These are phyloP conservation scores for Populus hybrid DNA, from an alignment of 441 rosid species.

Conservation along the genomic window DNA sequence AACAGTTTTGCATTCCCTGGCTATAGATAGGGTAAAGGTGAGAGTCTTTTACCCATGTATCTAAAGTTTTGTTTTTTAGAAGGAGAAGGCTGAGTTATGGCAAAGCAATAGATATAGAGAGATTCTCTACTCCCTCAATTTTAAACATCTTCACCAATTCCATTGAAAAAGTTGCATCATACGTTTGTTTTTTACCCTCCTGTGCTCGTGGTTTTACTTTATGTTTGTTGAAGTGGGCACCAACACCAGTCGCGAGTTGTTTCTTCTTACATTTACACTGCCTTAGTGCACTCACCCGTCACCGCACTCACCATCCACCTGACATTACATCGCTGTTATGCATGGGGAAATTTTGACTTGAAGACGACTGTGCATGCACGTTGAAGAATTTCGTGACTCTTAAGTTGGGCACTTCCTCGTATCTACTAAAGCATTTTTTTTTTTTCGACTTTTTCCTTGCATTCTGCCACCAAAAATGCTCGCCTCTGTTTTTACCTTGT, in stretches of 20 bases:
- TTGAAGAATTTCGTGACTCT: background rate
- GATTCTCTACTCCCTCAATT: background rate
- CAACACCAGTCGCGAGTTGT: background rate
- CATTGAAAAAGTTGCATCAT: background rate
- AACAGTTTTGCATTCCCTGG: conserved; percentile 14
- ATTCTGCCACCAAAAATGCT: background rate
- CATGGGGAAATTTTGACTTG: background rate
- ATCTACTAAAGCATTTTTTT: background rate
- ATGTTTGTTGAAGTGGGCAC: background rate
- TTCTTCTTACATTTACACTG: background rate
- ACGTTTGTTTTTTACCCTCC: background rate
- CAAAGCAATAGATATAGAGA: background rate
- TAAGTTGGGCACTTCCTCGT: background rate
- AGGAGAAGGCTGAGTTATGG: background rate
- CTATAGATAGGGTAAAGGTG: conserved; percentile 2
- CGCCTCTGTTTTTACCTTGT: background rate
- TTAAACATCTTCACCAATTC: background rate
- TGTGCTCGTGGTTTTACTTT: background rate
- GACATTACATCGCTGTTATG: background rate
- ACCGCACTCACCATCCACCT: background rate
- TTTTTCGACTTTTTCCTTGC: background rate
- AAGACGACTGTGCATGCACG: background rate
- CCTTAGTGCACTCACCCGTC: background rate
- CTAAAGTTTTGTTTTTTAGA: background rate
- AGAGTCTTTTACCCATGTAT: background rate